Percentiles rank a stretch among this genome's conserved stretches.
phyloP scores from a whole-genome alignment of 805 yeast genomes.

The Pichia thaimueangensis region DNA sequence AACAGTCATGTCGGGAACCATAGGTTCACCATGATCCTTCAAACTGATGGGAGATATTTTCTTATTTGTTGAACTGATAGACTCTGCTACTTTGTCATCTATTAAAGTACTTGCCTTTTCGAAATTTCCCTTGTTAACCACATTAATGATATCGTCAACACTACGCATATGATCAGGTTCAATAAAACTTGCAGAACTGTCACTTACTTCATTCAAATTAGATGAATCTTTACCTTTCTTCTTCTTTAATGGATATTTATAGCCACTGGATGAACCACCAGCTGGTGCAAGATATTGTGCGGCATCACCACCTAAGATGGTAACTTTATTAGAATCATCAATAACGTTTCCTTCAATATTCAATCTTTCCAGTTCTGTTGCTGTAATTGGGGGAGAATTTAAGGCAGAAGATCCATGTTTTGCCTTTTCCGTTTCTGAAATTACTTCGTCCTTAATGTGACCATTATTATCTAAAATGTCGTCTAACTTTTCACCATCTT shows the following conservation, averaged over 20 bases:
- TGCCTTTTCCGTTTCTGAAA: slow-evolving; percentile 24
- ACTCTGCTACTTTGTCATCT: slow-evolving; percentile 13
- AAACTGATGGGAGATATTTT: slow-evolving; percentile 13
- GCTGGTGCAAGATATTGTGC: slow-evolving; percentile 32
- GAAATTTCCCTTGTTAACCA: slow-evolving; percentile 28
- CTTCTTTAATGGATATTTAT: slow-evolving; percentile 5
- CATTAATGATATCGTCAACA: slow-evolving; percentile 28
- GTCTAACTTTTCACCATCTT: slow-evolving; percentile 46
- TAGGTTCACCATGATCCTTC: slow-evolving; percentile 16
- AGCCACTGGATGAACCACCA: slow-evolving; percentile 20
- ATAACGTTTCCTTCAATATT: slow-evolving; percentile 2
- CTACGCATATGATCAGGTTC: slow-evolving; percentile 23
- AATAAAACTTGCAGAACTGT: slow-evolving; percentile 14
- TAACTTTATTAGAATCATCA: slow-evolving; percentile 11
- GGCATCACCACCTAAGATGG: slow-evolving; percentile 28
- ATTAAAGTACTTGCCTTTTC: slow-evolving; percentile 12
- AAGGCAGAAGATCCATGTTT: neutral
- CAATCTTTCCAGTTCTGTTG: neutral
- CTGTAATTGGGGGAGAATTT: neutral
- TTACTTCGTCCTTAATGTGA: slow-evolving; percentile 42
- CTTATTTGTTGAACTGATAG: slow-evolving; percentile 2
- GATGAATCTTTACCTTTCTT: neutral
- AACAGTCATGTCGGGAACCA: slow-evolving; percentile 31
- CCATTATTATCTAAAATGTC: slow-evolving; percentile 49
- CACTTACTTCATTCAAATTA: neutral